These are phyloP conservation scores for Lentinula detonsa DNA, from an alignment of 768 basidiomycete genomes.

Conservation along the genomic window DNA sequence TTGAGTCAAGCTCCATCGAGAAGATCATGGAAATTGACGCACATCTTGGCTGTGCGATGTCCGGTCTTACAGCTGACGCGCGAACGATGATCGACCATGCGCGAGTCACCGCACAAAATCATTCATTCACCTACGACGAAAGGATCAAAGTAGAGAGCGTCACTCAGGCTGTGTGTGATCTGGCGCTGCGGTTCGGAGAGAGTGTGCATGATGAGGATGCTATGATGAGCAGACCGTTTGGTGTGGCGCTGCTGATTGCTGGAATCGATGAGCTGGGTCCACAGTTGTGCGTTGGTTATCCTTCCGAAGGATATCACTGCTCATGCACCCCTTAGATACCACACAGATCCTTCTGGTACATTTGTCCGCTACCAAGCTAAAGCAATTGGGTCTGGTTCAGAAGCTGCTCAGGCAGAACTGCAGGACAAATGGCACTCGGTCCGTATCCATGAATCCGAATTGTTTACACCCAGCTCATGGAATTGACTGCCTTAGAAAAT, in stretches of 20 bases:
- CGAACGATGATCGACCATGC: slow-evolving; percentile 99
- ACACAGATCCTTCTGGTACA: slow-evolving; percentile 98
- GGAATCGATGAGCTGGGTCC: slow-evolving; percentile 95
- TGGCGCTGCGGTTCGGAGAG: slow-evolving; percentile 96
- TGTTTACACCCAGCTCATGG: neutral
- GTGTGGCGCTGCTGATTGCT: slow-evolving; percentile 96
- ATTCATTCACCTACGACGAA: slow-evolving; percentile 96
- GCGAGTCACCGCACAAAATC: slow-evolving; percentile 92
- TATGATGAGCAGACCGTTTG: slow-evolving; percentile 99
- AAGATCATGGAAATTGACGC: slow-evolving; percentile 99
- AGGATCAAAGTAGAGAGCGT: slow-evolving; percentile 95
- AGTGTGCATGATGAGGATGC: slow-evolving; percentile 99
- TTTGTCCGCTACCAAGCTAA: slow-evolving; percentile 97
- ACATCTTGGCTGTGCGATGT: slow-evolving; percentile 98
- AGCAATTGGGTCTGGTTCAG: slow-evolving; percentile 96
- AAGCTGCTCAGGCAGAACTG: slow-evolving; percentile 94
- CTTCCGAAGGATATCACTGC: neutral
- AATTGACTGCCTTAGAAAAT: slow-evolving; percentile 62
- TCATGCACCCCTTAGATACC: slow-evolving; percentile 53
- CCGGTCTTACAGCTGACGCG: slow-evolving; percentile 93
- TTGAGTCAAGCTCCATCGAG: slow-evolving; percentile 94
- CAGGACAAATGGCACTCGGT: slow-evolving; percentile 98
- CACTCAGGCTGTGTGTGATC: slow-evolving; percentile 96
- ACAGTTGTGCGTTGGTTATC: slow-evolving; percentile 66
- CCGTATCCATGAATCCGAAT: neutral